These are phyloP conservation scores for Microdochium nivale DNA, from an alignment of 2,329 filamentous ascomycete genomes.

Conservation along the genomic window DNA sequence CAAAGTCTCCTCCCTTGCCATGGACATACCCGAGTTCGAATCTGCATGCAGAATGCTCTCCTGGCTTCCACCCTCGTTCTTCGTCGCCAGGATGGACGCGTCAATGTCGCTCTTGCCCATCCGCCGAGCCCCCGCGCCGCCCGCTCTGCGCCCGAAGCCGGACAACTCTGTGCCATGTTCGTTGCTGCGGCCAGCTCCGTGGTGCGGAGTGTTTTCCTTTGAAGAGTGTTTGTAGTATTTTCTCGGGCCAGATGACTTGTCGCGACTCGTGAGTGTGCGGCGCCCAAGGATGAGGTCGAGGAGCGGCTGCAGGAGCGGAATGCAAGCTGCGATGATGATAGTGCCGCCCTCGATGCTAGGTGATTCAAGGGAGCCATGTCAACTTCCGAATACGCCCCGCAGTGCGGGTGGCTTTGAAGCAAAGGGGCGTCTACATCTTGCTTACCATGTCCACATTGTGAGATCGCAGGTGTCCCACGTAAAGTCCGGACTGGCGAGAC, in stretches of 20 bases:
- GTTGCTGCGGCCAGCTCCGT: too few species aligned
- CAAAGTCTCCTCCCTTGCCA: too few species aligned
- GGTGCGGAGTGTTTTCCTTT: too few species aligned
- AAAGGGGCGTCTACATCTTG: background rate
- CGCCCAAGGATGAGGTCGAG: conserved; percentile 10
- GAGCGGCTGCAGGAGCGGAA: conserved; percentile 18
- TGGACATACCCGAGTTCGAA: too few species aligned
- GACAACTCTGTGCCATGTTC: too few species aligned
- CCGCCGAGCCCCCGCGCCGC: too few species aligned
- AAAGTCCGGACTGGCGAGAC: conserved; percentile 6
- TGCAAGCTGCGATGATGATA: conserved; percentile 19
- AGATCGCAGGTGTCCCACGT: conserved; percentile 8
- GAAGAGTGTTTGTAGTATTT: background rate
- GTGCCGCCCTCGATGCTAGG: conserved; percentile 16
- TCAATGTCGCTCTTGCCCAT: too few species aligned
- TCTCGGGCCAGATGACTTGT: background rate
- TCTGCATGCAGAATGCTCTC: too few species aligned
- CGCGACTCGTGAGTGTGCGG: background rate
- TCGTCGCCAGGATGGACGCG: too few species aligned
- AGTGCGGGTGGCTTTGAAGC: background rate
- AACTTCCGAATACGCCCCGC: background rate
- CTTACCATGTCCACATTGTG: conserved; percentile 12
- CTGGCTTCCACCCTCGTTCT: too few species aligned
- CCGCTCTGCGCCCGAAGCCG: too few species aligned
- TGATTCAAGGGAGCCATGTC: background rate